Evolutionary conservation across 2,329 filamentous ascomycete species (phyloP).

Genomic region (Cercospora beticola): DNA sequence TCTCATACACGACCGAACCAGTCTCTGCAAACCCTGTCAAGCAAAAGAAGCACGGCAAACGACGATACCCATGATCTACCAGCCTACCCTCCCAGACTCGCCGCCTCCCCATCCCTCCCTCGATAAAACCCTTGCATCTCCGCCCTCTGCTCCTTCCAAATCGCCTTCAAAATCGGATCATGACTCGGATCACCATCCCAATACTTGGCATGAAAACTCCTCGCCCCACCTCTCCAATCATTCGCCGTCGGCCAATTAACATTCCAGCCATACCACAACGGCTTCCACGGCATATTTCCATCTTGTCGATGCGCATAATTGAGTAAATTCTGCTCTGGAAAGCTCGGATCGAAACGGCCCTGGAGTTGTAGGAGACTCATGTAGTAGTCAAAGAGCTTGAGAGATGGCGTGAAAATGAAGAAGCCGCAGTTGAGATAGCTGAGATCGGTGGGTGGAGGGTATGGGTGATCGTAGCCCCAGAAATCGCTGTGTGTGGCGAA

Average conservation of each 20-base stretch:
- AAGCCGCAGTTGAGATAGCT: conserved; percentile 42
- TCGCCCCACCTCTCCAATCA: conserved; percentile 39
- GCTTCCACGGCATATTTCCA: conserved; percentile 45
- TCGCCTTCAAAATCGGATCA: conserved; percentile 37
- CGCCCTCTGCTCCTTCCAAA: conserved; percentile 39
- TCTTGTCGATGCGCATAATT: conserved; percentile 43
- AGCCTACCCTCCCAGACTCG: background rate
- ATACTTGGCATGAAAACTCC: conserved; percentile 44
- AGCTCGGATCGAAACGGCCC: conserved; percentile 37
- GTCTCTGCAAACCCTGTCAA: background rate
- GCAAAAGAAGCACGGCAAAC: background rate
- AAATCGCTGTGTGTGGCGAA: conserved; percentile 40
- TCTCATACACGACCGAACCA: background rate
- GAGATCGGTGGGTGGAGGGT: conserved; percentile 33
- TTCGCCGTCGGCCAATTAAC: conserved; percentile 42
- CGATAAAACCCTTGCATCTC: conserved; percentile 41
- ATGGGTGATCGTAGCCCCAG: conserved; percentile 36
- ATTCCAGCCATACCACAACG: conserved; percentile 42
- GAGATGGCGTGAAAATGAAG: conserved; percentile 40
- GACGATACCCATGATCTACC: background rate
- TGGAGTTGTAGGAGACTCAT: conserved; percentile 34
- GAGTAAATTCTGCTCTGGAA: conserved; percentile 43
- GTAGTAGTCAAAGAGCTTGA: conserved; percentile 41
- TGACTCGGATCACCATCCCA: conserved; percentile 42
- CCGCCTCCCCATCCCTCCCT: conserved; percentile 29